These are phyloP conservation scores for Penicillium atrosanguineum DNA, from an alignment of 495 filamentous ascomycete species.

Conservation along the genomic window DNA sequence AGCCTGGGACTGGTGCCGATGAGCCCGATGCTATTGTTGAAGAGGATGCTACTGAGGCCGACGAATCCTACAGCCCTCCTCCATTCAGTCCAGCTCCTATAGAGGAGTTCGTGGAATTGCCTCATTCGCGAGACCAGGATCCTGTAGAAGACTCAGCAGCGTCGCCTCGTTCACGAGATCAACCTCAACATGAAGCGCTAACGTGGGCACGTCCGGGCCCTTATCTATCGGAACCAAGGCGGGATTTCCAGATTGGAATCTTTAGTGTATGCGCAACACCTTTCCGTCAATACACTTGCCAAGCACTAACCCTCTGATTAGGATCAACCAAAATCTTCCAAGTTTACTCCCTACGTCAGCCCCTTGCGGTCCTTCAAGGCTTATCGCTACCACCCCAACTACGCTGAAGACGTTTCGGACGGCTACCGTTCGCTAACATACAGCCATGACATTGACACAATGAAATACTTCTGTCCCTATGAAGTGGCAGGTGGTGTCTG, in stretches of 20 bases:
- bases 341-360: constrained; percentile 75
- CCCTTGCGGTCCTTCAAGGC: constrained; percentile 79
- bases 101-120: constrained; percentile 16
- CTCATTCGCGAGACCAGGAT: constrained; percentile 19
- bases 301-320: constrained; percentile 22
- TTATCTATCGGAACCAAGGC: constrained; percentile 10
- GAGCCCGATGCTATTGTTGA: constrained; percentile 4
- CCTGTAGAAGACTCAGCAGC: constrained; percentile 19
- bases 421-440: constrained; percentile 90
- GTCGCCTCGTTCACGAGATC: constrained; percentile 17
- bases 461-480: constrained; percentile 67
- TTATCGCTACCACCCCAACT: constrained; percentile 85
- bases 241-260: constrained; percentile 28
- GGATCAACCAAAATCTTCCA: constrained; percentile 25
- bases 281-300: constrained; percentile 9
- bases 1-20: constrained; percentile 38
- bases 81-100: constrained; percentile 35
- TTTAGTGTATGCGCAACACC: constrained; percentile 38
- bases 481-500: constrained; percentile 74
- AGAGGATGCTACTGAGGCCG: neutral
- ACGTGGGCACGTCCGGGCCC: constrained; percentile 31
- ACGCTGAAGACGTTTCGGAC: constrained; percentile 61
- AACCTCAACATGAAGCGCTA: constrained; percentile 28
- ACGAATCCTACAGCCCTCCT: constrained; percentile 37
- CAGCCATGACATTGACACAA: constrained; percentile 79